Base-by-base conservation (phyloP, 2,329 filamentous ascomycete species). In the Plenodomus tracheiphilus region DNA sequence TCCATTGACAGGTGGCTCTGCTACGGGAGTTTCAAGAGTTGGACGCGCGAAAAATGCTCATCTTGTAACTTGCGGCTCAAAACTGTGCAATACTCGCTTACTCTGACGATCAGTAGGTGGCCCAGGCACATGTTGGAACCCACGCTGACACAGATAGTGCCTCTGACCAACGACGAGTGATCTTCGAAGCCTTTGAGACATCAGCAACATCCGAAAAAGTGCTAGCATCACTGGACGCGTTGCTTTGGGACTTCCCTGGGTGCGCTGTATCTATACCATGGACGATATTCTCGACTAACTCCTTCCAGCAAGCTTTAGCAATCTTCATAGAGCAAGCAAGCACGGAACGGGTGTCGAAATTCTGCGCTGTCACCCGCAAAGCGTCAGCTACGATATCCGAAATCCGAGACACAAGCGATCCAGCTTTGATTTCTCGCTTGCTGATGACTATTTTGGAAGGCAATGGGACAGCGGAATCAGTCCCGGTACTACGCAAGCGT, bases 181-280 rank as follows among this genome's bases (percentile, higher is more conserved):
- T 83, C 47, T 80, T 86, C 39, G 85, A 88, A 63, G 75, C 75
- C 0, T 87, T 87, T 46, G 85, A 88, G 61, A 75, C 80, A 0
- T 85, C 84, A 0, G 74, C 85, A 0, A 61, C 63, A 0, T 81
- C 80, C 1, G 74, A 81, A 37, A 68, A 76, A 13, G 80, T 85
- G 0, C 71, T 86, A 2, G 75, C 76, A 0, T 68, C 81, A 0
- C 66, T 79, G 17, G 75, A 75, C 20, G 78, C 83, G 1, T 65
- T 88, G 0, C 59, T 73, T 47, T 85, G 84, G 77, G 75, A 80
- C 16, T 88, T 88, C 53, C 85, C 85, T 0, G 82, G 80, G 0
- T 70, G 67, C 15, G 77, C 80, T 0, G 79, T 81, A 0, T 70
- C 75, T 0, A 59, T 86, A 2, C 71, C 82, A 0, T 55, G 65